Percentiles rank a stretch among this genome's conserved stretches.
These are phyloP conservation scores for Solanum megistacrolobum DNA, from an alignment of 257 asterid genomes.

Conservation along the genomic window DNA sequence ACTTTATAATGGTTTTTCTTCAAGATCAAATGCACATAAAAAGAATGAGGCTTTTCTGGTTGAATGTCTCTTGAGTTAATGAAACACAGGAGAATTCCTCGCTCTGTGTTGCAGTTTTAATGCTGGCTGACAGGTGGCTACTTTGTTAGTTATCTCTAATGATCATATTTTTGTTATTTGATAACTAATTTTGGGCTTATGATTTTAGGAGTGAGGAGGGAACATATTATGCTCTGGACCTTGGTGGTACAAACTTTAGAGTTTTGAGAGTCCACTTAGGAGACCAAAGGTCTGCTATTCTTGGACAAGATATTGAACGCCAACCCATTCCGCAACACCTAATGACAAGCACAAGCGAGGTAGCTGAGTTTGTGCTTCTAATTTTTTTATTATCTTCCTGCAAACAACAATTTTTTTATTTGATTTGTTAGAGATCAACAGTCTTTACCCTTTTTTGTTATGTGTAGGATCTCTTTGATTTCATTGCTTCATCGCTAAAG, in stretches of 20 bases:
- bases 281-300: slow-evolving; percentile 45
- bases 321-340: slow-evolving; percentile 51
- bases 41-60: not conserved
- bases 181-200: not conserved
- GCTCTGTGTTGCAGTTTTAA: not conserved
- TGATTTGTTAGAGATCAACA: not conserved
- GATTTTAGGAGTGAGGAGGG: slow-evolving; percentile 42
- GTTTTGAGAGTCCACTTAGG: slow-evolving; percentile 55
- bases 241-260: slow-evolving; percentile 64
- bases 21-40: not conserved
- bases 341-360: slow-evolving; percentile 54
- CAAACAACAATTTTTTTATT: not conserved
- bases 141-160: not conserved
- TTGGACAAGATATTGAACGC: slow-evolving; percentile 32
- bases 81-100: not conserved
- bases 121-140: not conserved
- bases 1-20: not conserved
- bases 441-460: not conserved
- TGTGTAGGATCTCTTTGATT: slow-evolving; percentile 77
- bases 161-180: not conserved
- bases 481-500: slow-evolving; percentile 50
- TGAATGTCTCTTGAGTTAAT: not conserved
- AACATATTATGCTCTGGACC: slow-evolving; percentile 47
- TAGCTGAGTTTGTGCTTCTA: slow-evolving; percentile 11
- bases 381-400: not conserved